A percentile compares a stretch with the other conserved stretches of the same genome.
These are phyloP conservation scores for Penicillium egyptiacum DNA, from an alignment of 495 filamentous ascomycete genomes.

Conservation along the genomic window DNA sequence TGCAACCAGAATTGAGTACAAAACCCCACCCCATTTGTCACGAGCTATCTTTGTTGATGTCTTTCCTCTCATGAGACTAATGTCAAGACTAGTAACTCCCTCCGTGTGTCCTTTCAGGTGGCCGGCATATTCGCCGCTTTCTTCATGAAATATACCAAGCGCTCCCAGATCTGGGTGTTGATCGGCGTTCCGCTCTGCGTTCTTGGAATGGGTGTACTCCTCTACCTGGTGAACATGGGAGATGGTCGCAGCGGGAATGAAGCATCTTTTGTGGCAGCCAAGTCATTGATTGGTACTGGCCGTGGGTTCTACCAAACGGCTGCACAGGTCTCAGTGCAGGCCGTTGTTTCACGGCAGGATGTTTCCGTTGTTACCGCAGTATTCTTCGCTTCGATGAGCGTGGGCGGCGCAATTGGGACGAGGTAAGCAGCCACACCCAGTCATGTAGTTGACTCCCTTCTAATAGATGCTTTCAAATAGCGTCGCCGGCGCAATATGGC, in stretches of 20 bases:
- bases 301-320: conserved; percentile 32
- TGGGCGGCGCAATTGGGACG: conserved; percentile 29
- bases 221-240: conserved; percentile 28
- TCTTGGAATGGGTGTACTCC: conserved; percentile 27
- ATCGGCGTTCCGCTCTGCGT: conserved; percentile 26
- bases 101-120: conserved; percentile 28
- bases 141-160: conserved; percentile 30
- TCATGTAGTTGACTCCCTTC: not conserved
- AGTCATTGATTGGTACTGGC: conserved; percentile 25
- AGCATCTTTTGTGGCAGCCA: conserved; percentile 25
- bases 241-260: conserved; percentile 23
- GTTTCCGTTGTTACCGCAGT: conserved; percentile 29
- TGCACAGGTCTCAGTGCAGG: conserved; percentile 27
- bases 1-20: conserved; percentile 29
- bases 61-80: not conserved
- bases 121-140: conserved; percentile 26
- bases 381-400: conserved; percentile 30
- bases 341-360: conserved; percentile 20
- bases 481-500: conserved; percentile 32
- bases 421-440: conserved; percentile 12
- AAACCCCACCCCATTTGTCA: not conserved
- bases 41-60: not conserved
- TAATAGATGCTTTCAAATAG: conserved; percentile 7
- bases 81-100: conserved; percentile 20
- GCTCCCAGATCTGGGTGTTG: conserved; percentile 29